Evolutionary conservation across 78 protist genomes (phyloP), one percentile per base, ranked within the genome.

Genomic region (Speleostelium caveatum): DNA sequence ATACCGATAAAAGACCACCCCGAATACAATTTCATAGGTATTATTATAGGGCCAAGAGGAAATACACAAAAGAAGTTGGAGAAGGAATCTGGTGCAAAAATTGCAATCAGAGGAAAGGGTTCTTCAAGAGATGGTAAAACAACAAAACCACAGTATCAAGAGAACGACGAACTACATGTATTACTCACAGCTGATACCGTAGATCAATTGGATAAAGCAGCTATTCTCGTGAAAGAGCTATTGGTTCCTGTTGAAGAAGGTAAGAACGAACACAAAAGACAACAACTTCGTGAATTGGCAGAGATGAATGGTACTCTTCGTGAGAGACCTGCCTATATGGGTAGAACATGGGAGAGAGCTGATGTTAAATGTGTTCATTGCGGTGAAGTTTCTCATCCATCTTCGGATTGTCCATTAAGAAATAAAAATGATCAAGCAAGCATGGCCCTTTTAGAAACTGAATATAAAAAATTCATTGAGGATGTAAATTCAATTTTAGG

Each of bases 31-130:
- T 96, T 97, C 56, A 92, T 97, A 36, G 95, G 95, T 24, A 71
- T 95, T 26, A 95, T 92, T 38, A 86, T 87, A 30, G 96, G 93
- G n/a, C 93, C 93, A 56, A 69, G 98, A 38, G 98, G 98, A 26
- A 93, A 94, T 17, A 96, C 98, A 17, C 97, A 96, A 21, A 95
- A 96, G 95, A 42, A 69, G 78, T 30, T 97, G 94, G 98, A 97
- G 73, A 73, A 68, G 78, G 97, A 89, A 61, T 53, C 93, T 35
- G 97, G 95, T 51, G 98, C 96, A 14, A 94, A 77, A 45, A 95
- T 95, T 63, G 93, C 95, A 0, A 94, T 97, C 55, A 87, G 99
- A 2, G 99, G 99, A 1, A 86, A 85, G 73, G 98, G 98, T n/a
- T 92, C 97, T 3, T 79, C 85, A n/a, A 94, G 96, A 83, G 97